Base-by-base conservation (phyloP, 257 asterid genomes). In the Knoxia roxburghii region DNA sequence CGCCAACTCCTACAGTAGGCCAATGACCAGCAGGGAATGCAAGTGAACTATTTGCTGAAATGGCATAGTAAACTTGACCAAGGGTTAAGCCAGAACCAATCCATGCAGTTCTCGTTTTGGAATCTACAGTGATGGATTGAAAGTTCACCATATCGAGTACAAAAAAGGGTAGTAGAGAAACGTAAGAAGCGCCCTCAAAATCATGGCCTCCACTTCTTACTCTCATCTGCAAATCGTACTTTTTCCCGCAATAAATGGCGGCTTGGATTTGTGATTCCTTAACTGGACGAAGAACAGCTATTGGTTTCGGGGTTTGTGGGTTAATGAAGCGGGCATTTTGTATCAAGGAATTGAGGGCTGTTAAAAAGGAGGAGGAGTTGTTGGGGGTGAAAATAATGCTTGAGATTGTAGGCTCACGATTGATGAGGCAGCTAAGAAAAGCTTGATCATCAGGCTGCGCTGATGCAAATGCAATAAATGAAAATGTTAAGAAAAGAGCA, bases 371-470 rank as follows among this genome's bases (percentile, higher is more conserved):
- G 2, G 66, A 2, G 66, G n/a, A n/a, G n/a, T 61, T 61, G 0
- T 61, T 37, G 18, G 50, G 66, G 1, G 50, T 61, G 65, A 20
- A 61, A n/a, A 61, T 61, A 8, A 61, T 61, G 18, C n/a, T 37
- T 37, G 66, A 61, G 2, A 61, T 61, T 61, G 40, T 29, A 35
- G 40, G 14, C 12, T 29, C 61, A 55, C 27, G 61, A 4, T 27
- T 55, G 12, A 56, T 1, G 2, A 56, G 61, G 40, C 61, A 56
- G 11, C 4, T n/a, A 11, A 56, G 12, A 29, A 56, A 56, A 5
- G 40, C 61, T 27, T 29, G 6, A 11, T 56, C 39, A 13, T 27
- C 14, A 27, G 61, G 61, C 1, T 55, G 12, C 0, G 20, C 0
- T 12, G 37, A 51, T 43, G 49, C 49, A 43, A 43, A 43, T 43